These are phyloP conservation scores for Coccinonectria pachysandricola DNA, from an alignment of 2,329 filamentous ascomycete species.

Conservation along the genomic window DNA sequence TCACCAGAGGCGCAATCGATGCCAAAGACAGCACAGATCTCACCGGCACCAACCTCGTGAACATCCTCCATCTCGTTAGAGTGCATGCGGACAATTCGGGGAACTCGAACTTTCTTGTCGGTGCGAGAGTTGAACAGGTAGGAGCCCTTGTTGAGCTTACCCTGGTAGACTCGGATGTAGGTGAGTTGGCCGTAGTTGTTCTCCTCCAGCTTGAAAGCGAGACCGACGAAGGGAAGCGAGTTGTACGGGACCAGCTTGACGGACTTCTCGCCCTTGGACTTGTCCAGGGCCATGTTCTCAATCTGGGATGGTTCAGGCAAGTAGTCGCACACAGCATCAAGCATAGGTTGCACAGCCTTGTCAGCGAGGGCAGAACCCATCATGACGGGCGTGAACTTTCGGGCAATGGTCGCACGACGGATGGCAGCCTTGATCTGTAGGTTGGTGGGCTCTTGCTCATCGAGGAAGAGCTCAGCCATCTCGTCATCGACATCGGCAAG, in stretches of 20 bases:
- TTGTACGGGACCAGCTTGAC: constrained; percentile 91
- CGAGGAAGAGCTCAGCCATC: constrained; percentile 89
- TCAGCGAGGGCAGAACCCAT: constrained; percentile 95
- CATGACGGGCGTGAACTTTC: constrained; percentile 89
- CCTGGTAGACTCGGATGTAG: constrained; percentile 97
- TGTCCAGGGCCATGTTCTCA: constrained; percentile 80
- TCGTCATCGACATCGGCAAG: constrained; percentile 96
- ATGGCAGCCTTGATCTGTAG: constrained; percentile 88
- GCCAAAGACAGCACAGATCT: constrained; percentile 97
- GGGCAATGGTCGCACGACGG: constrained; percentile 73
- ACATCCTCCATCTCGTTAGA: constrained; percentile 99
- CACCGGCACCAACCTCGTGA: constrained; percentile 80
- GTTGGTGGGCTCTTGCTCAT: constrained; percentile 69
- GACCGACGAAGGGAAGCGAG: constrained; percentile 82
- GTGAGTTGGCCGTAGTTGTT: constrained; percentile 97
- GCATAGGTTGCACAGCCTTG: constrained; percentile 91
- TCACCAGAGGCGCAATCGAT: constrained; percentile 96
- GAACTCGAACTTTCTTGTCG: constrained; percentile 93
- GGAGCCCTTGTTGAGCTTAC: constrained; percentile 74
- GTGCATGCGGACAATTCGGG: constrained; percentile 97
- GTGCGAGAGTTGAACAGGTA: constrained; percentile 90
- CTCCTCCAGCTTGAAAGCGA: constrained; percentile 98
- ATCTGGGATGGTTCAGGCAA: constrained; percentile 87
- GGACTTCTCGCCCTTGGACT: constrained; percentile 62
- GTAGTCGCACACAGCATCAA: constrained; percentile 93